Base-by-base conservation (phyloP, 208 protist species). In the Acanthamoeba sp. region DNA sequence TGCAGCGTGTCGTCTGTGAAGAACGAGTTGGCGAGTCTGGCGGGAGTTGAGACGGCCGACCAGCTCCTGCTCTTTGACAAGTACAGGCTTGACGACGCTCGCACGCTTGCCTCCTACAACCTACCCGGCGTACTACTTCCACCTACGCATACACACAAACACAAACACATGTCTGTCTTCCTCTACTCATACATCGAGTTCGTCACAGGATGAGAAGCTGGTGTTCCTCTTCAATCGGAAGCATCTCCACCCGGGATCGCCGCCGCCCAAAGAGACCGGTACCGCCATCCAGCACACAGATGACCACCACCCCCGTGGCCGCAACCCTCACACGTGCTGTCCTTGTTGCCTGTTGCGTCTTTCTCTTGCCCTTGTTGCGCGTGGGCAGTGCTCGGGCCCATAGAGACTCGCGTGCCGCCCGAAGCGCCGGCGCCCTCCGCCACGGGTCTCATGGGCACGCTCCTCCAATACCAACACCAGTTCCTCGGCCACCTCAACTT, bases 151-250 rank as follows among this genome's bases (percentile, higher is more conserved):
- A 3, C 0, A 52, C 48, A 55, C 48, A 34, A 50, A 32, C 27
- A 20, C 71, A 42, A 27, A 52, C 42, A 40, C 38, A 18, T n/a
- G n/a, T n/a, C 16, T 87, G 78, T 87, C 18, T 0, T 48, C 32
- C 16, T 29, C 20, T 62, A 38, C 16, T 55, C 80, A 24, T 62
- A 20, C 80, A 62, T 55, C 38, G 62, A 36, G 29, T n/a, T n/a
- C 12, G 18, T 27, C 42, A 0, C 84, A 91, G 84, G 84, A 91
- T 6, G 84, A 91, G 22, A 62, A 66, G 36, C n/a, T 22, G 34
- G 84, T 91, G 36, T 91, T 91, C 50, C 59, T 91, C 34, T 69
- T 91, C 84, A 91, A 66, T 45, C 84, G 84, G 1, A 32, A 91
- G 36, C 34, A 34, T 1, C 42, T 91, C 3, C 22, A 16, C 24